Evolutionary conservation across 2,329 filamentous ascomycete species (phyloP).

Genomic region (Rasamsonia emersonii): DNA sequence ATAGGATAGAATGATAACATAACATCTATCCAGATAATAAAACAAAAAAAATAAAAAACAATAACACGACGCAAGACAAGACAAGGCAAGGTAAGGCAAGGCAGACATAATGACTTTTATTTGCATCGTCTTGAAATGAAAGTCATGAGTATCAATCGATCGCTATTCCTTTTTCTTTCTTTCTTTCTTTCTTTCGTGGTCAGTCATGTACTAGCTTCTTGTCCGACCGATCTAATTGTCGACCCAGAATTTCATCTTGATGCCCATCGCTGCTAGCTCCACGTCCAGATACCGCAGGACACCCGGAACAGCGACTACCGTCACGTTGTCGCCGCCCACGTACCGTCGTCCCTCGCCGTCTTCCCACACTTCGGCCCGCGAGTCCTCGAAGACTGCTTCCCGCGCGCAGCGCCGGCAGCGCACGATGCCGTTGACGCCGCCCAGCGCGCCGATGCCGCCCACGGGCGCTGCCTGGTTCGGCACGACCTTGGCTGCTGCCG

Average conservation of each 20-base stretch:
- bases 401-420: slow-evolving; percentile 74
- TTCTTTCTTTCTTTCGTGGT: background rate
- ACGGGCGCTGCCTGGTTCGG: slow-evolving; percentile 25
- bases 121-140: too few relatives aligned
- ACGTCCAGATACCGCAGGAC: slow-evolving; percentile 91
- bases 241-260: slow-evolving; percentile 88
- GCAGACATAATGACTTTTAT: too few relatives aligned
- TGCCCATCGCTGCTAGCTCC: slow-evolving; percentile 91
- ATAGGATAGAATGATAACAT: too few relatives aligned
- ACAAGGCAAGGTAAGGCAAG: too few relatives aligned
- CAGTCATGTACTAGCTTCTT: background rate
- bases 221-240: slow-evolving; percentile 27
- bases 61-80: too few relatives aligned
- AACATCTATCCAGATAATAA: too few relatives aligned
- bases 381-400: slow-evolving; percentile 50
- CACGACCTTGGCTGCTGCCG: slow-evolving; percentile 22
- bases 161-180: slow-evolving; percentile 3
- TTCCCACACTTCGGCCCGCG: slow-evolving; percentile 73
- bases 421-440: slow-evolving; percentile 53
- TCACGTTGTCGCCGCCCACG: slow-evolving; percentile 83
- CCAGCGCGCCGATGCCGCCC: slow-evolving; percentile 53
- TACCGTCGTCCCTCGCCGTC: slow-evolving; percentile 78
- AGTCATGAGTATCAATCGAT: too few relatives aligned
- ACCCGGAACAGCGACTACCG: slow-evolving; percentile 83
- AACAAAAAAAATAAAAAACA: too few relatives aligned